Evolutionary conservation across 139 green algal species (phyloP).

Genomic region (Desmodesmus armatus): DNA sequence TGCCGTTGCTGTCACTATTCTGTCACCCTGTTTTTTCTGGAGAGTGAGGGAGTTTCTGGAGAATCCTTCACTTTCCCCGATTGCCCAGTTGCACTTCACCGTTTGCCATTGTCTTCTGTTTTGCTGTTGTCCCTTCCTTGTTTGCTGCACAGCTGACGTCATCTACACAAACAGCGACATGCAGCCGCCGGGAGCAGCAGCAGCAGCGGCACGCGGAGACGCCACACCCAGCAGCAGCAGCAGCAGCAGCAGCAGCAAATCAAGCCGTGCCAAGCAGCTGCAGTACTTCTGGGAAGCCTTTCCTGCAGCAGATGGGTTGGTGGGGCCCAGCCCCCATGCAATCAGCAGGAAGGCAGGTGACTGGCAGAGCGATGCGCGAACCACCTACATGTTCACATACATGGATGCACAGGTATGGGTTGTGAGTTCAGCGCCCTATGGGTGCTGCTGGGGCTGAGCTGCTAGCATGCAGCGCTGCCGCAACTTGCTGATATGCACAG

Average conservation of each 20-base stretch:
- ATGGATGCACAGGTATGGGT: conserved; percentile 69
- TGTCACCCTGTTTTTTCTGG: no score
- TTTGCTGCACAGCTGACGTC: conserved; percentile 89
- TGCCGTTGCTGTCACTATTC: no score
- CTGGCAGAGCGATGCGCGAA: conserved; percentile 77
- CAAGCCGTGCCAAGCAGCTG: conserved; percentile 45
- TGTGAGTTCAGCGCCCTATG: no score
- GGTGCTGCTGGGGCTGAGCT: no score
- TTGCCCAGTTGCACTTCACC: no score
- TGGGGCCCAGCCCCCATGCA: not conserved
- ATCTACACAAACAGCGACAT: conserved; percentile 78
- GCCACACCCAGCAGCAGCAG: conserved; percentile 44
- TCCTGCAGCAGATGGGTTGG: conserved; percentile 64
- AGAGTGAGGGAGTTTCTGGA: no score
- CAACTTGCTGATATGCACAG: no score
- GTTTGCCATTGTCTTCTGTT: no score
- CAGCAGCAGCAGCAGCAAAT: conserved; percentile 62
- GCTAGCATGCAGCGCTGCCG: no score
- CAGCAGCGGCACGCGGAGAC: no score
- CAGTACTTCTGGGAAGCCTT: conserved; percentile 96
- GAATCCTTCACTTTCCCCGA: no score
- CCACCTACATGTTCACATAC: conserved; percentile 98
- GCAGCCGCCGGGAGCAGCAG: conserved; percentile 51
- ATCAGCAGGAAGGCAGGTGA: conserved; percentile 1
- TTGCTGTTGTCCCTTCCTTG: no score